Percentiles rank a stretch among this genome's conserved stretches.
These are phyloP conservation scores for Ceraceosorus guamensis DNA, from an alignment of 1,284 basidiomycete species.

Conservation along the genomic window DNA sequence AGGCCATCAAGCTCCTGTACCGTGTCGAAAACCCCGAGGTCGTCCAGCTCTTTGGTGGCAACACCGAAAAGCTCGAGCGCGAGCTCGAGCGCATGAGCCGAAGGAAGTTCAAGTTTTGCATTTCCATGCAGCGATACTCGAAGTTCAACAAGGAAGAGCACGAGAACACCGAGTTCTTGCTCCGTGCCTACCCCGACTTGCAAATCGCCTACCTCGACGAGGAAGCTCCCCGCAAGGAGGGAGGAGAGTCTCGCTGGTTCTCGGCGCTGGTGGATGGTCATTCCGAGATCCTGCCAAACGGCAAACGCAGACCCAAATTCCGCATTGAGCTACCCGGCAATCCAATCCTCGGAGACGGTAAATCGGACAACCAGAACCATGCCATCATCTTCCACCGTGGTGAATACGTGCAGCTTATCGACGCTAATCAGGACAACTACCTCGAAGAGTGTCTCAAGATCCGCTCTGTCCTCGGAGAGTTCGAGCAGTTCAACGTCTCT, in stretches of 20 bases:
- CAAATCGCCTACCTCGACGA: conserved; percentile 98
- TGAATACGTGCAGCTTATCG: conserved; percentile 96
- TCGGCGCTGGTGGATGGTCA: conserved; percentile 95
- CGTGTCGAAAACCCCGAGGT: conserved; percentile 99
- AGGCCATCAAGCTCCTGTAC: conserved; percentile 98
- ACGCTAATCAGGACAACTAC: conserved; percentile 99
- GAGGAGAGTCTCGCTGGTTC: conserved; percentile 89
- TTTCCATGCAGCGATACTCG: conserved; percentile 98
- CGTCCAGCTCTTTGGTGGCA: conserved; percentile 91
- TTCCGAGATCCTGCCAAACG: conserved; percentile 85
- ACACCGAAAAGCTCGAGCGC: conserved; percentile 92
- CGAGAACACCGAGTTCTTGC: conserved; percentile 95
- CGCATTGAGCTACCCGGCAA: conserved; percentile 96
- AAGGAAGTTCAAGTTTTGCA: conserved; percentile 97
- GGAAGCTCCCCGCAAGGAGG: conserved; percentile 81
- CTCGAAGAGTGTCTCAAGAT: conserved; percentile 99
- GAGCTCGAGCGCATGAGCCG: conserved; percentile 96
- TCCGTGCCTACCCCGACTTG: conserved; percentile 96
- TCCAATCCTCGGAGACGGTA: conserved; percentile 96
- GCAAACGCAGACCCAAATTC: conserved; percentile 89
- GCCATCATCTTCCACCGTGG: conserved; percentile 98
- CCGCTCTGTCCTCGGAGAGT: conserved; percentile 93
- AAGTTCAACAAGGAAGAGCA: conserved; percentile 99
- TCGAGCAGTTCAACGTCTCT: conserved; percentile 84
- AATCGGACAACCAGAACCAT: conserved; percentile 99